Base-by-base conservation (phyloP, 2,329 filamentous ascomycete species). In the Setomelanomma holmii region DNA sequence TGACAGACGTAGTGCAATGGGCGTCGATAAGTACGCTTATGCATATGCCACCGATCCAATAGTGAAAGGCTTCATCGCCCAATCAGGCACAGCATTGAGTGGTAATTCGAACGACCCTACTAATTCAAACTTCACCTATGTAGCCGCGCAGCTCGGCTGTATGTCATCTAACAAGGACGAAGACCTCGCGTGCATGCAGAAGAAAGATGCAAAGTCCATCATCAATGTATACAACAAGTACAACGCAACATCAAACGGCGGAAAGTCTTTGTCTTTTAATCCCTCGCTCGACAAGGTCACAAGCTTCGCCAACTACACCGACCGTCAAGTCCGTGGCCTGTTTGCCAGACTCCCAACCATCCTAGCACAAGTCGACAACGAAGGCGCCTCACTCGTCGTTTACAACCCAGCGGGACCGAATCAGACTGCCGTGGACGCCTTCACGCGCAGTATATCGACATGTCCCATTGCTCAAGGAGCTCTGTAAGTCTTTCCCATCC, bases 31-130 rank as follows among this genome's bases (percentile, higher is more conserved):
- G 57, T 80, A 78, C 67, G 68, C 75, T 0, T 83, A 80, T 47
- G 76, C 80, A 0, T 81, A 77, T 40, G 55, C 58, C 3, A 47
- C 76, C 0, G 77, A 82, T 24, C 79, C 81, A n/a, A 81, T 83
- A 12, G 75, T 75, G 23, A 61, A 70, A 14, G 79, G 73, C 8
- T 68, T 80, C 22, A 79, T 82, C 53, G 71, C 75, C 1, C 69
- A 77, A 46, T 67, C 63, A 17, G 63, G 63, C 19, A 49, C 60
- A 14, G 50, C 46, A 2, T 51, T 56, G 5, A 45, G 50, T n/a
- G 45, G 49, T 8, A 48, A 46, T n/a, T 53, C 49, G 5, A 44
- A 40, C 35, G 58, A 61, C 39, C 45, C 41, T 5, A 46, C 45
- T 1, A 49, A 49, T 16, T 57, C 51, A 12, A 67, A 67, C 46